Percentiles rank a stretch among this genome's conserved stretches.
These are phyloP conservation scores for Gleditsia sinensis DNA, from an alignment of 306 rosid genomes.

Conservation along the genomic window DNA sequence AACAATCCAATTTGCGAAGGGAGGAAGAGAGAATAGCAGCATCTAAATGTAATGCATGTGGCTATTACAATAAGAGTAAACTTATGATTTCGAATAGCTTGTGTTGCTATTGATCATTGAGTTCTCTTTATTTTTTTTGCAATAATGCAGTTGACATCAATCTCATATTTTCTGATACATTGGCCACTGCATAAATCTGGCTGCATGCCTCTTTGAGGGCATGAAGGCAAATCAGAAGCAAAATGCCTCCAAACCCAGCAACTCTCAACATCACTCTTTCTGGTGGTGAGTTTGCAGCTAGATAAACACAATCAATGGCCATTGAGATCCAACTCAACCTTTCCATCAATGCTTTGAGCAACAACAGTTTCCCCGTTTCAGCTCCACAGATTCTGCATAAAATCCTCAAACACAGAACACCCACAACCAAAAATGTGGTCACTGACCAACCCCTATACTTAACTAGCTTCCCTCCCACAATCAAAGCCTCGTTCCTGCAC, in stretches of 20 bases:
- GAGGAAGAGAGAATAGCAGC: neutral
- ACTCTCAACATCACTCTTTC: constrained; percentile 51
- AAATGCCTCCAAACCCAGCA: constrained; percentile 58
- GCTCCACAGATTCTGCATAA: constrained; percentile 43
- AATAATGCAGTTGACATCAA: constrained; percentile 26
- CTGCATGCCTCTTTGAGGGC: constrained; percentile 42
- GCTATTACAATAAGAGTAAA: neutral
- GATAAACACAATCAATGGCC: constrained; percentile 59
- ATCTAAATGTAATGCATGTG: neutral
- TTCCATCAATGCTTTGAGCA: constrained; percentile 48
- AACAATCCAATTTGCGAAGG: neutral
- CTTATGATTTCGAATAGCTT: constrained; percentile 12
- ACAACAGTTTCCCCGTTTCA: constrained; percentile 32
- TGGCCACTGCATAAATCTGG: constrained; percentile 26
- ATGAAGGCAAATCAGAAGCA: constrained; percentile 43
- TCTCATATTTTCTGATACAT: constrained; percentile 21
- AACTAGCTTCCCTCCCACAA: constrained; percentile 71
- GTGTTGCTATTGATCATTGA: neutral
- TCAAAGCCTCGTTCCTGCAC: constrained; percentile 65
- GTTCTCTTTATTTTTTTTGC: constrained; percentile 27
- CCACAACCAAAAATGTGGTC: constrained; percentile 73
- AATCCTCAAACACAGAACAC: constrained; percentile 65
- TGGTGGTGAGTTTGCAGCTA: constrained; percentile 50
- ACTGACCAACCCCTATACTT: constrained; percentile 81
- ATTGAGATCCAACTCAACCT: constrained; percentile 60